These are phyloP conservation scores for Rhizopus delemar DNA, from an alignment of 371 early-diverging fungal species.

Conservation along the genomic window DNA sequence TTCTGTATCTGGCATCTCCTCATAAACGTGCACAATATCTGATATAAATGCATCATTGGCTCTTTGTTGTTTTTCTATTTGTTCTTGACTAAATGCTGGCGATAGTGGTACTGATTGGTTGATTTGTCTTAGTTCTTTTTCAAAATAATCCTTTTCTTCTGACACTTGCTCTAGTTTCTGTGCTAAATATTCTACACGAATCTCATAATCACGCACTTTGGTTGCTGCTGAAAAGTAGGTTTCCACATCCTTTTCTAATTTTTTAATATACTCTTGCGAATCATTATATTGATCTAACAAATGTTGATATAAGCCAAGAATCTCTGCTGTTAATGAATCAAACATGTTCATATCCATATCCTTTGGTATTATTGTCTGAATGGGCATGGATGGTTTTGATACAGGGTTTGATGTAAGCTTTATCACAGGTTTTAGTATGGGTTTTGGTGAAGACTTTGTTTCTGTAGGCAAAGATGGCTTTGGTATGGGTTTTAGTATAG, in stretches of 20 bases:
- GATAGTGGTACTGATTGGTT: conserved; percentile 5
- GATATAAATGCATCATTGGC: conserved; percentile 34
- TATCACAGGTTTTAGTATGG: no score
- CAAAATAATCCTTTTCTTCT: conserved; percentile 41
- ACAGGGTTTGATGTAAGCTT: no score
- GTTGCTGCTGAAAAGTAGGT: conserved; percentile 36
- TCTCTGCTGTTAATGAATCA: conserved; percentile 26
- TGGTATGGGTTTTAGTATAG: neutral
- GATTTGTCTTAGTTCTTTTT: conserved; percentile 22
- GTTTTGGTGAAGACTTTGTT: no score
- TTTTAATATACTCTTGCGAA: conserved; percentile 25
- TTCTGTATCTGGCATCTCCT: conserved; percentile 20
- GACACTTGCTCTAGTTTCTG: conserved; percentile 45
- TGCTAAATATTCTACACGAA: conserved; percentile 45
- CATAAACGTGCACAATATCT: conserved; percentile 39
- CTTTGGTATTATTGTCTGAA: neutral
- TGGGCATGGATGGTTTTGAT: no score
- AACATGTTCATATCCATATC: neutral
- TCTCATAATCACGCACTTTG: conserved; percentile 47
- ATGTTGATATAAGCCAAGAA: conserved; percentile 27
- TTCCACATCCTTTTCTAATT: conserved; percentile 34
- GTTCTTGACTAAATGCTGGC: conserved; percentile 15
- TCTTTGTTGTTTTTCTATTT: conserved; percentile 14
- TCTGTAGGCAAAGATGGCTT: neutral
- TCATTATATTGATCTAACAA: conserved; percentile 25